Evolutionary conservation across 192 early-diverging fungal genomes (phyloP).

Genomic region (Coemansia sp.): DNA sequence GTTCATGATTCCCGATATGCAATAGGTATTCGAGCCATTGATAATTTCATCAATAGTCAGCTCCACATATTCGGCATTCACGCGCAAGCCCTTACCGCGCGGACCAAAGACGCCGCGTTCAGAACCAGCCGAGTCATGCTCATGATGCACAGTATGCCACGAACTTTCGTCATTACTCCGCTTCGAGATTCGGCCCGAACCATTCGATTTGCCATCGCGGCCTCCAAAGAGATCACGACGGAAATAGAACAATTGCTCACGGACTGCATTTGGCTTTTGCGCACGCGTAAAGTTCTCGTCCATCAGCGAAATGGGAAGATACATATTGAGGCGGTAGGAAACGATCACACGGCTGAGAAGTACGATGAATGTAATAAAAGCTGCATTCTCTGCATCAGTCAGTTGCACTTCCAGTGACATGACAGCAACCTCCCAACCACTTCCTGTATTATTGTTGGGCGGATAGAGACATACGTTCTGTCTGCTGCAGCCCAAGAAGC

Average conservation of each 20-base stretch:
- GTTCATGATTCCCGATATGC: slow-evolving; percentile 74
- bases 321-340: slow-evolving; percentile 86
- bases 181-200: slow-evolving; percentile 35
- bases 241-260: slow-evolving; percentile 84
- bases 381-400: slow-evolving; percentile 95
- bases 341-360: slow-evolving; percentile 87
- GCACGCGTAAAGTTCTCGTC: slow-evolving; percentile 91
- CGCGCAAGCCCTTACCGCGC: slow-evolving; percentile 10
- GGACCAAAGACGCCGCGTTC: slow-evolving; percentile 10
- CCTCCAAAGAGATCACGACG: slow-evolving; percentile 73
- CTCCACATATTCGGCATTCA: slow-evolving; percentile 63
- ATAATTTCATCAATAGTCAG: slow-evolving; percentile 91
- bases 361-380: slow-evolving; percentile 93
- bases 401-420: slow-evolving; percentile 94
- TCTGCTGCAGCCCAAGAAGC: slow-evolving; percentile 95
- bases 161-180: slow-evolving; percentile 18
- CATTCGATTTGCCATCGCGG: slow-evolving; percentile 38
- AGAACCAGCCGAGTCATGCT: background rate
- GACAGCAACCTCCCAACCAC: slow-evolving; percentile 98
- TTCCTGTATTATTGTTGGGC: slow-evolving; percentile 79
- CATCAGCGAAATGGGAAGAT: slow-evolving; percentile 91
- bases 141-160: slow-evolving; percentile 5
- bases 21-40: slow-evolving; percentile 70
- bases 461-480: slow-evolving; percentile 99
- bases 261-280: slow-evolving; percentile 76